These are phyloP conservation scores for Dendrobium nobile DNA, from an alignment of 106 monocot species.

Conservation along the genomic window DNA sequence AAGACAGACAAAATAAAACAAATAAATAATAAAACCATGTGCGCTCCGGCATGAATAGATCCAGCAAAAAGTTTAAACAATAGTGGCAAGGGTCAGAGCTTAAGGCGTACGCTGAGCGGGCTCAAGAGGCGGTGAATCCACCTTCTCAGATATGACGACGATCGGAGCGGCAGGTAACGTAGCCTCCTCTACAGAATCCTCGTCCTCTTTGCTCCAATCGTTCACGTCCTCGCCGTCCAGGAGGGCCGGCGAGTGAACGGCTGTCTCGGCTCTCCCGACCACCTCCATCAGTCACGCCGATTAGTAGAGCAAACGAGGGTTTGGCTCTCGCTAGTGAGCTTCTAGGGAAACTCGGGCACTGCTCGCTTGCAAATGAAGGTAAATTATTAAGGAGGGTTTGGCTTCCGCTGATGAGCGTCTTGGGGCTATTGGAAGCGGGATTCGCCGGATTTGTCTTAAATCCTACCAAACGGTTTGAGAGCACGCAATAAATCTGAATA, in stretches of 20 bases:
- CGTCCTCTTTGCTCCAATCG: slow-evolving; percentile 7
- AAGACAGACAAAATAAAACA: neutral
- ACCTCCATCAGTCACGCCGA: neutral
- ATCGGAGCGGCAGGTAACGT: neutral
- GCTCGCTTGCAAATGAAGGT: too few relatives aligned
- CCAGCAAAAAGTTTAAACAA: neutral
- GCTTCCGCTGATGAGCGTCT: too few relatives aligned
- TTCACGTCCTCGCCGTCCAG: neutral
- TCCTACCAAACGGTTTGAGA: too few relatives aligned
- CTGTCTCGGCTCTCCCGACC: neutral
- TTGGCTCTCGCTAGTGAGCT: neutral
- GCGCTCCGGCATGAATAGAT: neutral
- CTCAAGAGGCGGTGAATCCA: neutral
- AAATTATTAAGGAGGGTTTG: too few relatives aligned
- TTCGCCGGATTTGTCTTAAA: too few relatives aligned
- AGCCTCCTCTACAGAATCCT: neutral
- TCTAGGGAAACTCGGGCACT: neutral
- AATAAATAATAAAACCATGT: neutral
- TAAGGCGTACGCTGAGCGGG: neutral
- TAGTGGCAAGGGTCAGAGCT: neutral
- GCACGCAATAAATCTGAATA: too few relatives aligned
- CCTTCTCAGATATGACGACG: neutral
- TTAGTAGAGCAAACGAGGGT: neutral
- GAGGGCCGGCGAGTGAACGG: neutral
- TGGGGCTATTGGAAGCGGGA: too few relatives aligned